Conservation (phyloP, 202 grass and related monocot genomes). For the Dendrocalamus latiflorus region DNA sequence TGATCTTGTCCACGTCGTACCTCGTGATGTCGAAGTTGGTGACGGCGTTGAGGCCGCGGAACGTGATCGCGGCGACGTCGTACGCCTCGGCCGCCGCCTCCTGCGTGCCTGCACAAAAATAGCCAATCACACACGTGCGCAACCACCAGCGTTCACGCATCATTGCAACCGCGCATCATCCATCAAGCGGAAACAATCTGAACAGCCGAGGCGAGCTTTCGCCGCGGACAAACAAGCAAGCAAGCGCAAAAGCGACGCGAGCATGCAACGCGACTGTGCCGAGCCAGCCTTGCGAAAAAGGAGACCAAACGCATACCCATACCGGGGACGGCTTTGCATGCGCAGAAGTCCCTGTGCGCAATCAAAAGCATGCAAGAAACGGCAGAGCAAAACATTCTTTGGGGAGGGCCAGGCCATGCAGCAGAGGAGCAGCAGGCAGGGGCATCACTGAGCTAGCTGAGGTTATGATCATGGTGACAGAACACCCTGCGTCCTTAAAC, state of each 20-base stretch:
- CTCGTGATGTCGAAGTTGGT: no score
- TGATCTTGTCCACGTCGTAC: no score
- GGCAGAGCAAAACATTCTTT: constrained; percentile 66
- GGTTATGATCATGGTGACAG: constrained; percentile 59
- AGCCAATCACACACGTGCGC: not conserved
- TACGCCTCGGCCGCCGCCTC: no score
- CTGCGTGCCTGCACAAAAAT: no score
- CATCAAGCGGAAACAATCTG: not conserved
- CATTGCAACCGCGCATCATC: not conserved
- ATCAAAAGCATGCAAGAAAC: constrained; percentile 53
- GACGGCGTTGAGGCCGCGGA: no score
- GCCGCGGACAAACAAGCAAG: constrained; percentile 11
- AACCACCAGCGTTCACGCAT: not conserved
- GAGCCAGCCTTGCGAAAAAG: constrained; percentile 71
- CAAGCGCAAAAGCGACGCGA: constrained; percentile 13
- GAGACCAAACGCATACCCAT: not conserved
- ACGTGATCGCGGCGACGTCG: no score
- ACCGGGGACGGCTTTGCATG: constrained; percentile 34
- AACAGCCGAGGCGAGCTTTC: not conserved
- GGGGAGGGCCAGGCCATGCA: constrained; percentile 12
- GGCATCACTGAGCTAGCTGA: constrained; percentile 47
- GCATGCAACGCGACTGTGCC: constrained; percentile 22
- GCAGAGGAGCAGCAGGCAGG: constrained; percentile 12
- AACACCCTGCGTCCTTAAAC: constrained; percentile 51
- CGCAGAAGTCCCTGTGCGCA: constrained; percentile 23